Evolutionary conservation across 257 asterid genomes (phyloP).

Genomic region (Penstemon davidsonii): DNA sequence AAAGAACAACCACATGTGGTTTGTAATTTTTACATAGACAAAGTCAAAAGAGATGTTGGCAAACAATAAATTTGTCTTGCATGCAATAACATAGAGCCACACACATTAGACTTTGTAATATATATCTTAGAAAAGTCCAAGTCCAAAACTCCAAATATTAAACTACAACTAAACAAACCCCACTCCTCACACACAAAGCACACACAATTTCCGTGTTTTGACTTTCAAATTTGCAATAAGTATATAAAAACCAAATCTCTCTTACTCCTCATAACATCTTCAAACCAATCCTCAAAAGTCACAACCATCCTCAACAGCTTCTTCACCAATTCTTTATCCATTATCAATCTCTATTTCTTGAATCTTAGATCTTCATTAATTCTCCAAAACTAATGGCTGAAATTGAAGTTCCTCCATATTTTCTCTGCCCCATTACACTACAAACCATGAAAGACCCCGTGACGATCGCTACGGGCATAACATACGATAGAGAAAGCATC

Average conservation of each 20-base stretch:
- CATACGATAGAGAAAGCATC: slow-evolving; percentile 77
- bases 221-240: slow-evolving; percentile 35
- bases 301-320: too few species aligned
- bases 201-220: slow-evolving; percentile 48
- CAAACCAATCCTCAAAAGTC: too few species aligned
- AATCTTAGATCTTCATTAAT: too few species aligned
- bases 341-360: not conserved
- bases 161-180: not conserved
- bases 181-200: slow-evolving; percentile 22
- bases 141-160: slow-evolving; percentile 10
- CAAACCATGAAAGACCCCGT: slow-evolving; percentile 90
- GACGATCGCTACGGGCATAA: slow-evolving; percentile 66
- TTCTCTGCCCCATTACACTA: slow-evolving; percentile 74
- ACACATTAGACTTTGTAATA: slow-evolving; percentile 18
- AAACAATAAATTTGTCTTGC: slow-evolving; percentile 4
- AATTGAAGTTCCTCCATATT: slow-evolving; percentile 69
- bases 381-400: slow-evolving; percentile 34
- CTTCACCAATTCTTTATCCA: slow-evolving; percentile 19
- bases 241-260: slow-evolving; percentile 14
- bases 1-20: not conserved
- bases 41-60: slow-evolving; percentile 9
- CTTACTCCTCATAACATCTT: not conserved
- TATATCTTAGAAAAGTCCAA: slow-evolving; percentile 19
- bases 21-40: not conserved
- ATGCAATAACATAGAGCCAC: not conserved